A percentile compares a stretch with the other conserved stretches of the same genome.
Conservation (phyloP, 257 asterid genomes). For the Ajuga chamaepitys region DNA sequence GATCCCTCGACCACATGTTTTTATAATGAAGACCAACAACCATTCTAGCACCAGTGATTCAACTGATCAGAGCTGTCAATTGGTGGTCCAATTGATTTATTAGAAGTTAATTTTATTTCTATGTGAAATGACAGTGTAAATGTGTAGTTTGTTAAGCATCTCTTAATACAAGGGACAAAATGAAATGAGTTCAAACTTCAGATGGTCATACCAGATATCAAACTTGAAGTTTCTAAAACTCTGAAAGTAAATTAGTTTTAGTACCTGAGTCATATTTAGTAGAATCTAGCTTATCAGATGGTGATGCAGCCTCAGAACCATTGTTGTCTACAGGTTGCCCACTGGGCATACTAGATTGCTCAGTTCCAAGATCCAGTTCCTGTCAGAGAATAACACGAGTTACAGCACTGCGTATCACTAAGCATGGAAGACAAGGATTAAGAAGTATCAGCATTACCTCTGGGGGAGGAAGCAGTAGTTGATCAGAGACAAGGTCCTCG, state of each 20-base stretch:
- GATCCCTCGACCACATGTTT: not conserved
- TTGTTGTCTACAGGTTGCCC: conserved; percentile 19
- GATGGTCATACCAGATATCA: too few species aligned
- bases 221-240: too few species aligned
- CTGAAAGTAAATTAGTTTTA: not conserved
- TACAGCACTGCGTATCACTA: not conserved
- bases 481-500: conserved; percentile 30
- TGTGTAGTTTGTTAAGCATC: too few species aligned
- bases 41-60: too few species aligned
- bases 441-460: conserved; percentile 28
- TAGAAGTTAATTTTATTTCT: too few species aligned
- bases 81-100: too few species aligned
- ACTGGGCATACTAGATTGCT: conserved; percentile 17
- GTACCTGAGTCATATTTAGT: conserved; percentile 48
- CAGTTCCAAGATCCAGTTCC: conserved; percentile 32
- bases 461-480: conserved; percentile 16
- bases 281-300: conserved; percentile 33
- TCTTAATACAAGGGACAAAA: too few species aligned
- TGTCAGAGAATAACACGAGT: conserved; percentile 16
- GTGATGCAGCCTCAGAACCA: conserved; percentile 22
- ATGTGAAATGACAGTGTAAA: too few species aligned
- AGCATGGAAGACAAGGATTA: not conserved
- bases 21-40: too few species aligned
- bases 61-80: too few species aligned
- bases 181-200: too few species aligned